phyloP scores from a whole-genome alignment of 306 rosid genomes.

The Vigna mungo region DNA sequence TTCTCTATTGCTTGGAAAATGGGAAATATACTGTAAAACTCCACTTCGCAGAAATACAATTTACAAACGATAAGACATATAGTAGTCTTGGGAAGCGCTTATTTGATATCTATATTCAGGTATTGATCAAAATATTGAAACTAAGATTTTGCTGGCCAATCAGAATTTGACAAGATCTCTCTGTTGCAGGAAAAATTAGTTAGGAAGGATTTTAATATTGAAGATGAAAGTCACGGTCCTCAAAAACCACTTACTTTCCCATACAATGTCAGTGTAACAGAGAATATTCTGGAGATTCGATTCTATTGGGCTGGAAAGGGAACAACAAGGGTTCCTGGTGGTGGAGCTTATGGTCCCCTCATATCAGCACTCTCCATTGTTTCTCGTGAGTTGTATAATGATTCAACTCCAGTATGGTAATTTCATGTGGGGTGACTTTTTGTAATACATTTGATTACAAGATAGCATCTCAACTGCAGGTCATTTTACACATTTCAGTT shows the following conservation, averaged over 20 bases:
- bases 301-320: constrained; percentile 81
- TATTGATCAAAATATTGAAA: constrained; percentile 42
- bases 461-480: constrained; percentile 9
- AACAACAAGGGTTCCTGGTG: constrained; percentile 54
- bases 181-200: constrained; percentile 52
- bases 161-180: constrained; percentile 29
- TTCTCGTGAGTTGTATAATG: constrained; percentile 61
- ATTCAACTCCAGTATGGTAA: not conserved
- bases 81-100: constrained; percentile 62
- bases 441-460: not conserved
- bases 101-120: constrained; percentile 74
- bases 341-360: constrained; percentile 72
- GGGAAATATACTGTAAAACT: constrained; percentile 66
- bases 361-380: constrained; percentile 67
- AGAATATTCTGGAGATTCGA: constrained; percentile 53
- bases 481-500: not conserved
- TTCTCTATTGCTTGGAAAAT: constrained; percentile 69
- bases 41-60: constrained; percentile 64
- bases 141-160: constrained; percentile 12
- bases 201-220: constrained; percentile 61
- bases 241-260: constrained; percentile 40
- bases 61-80: constrained; percentile 59
- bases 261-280: constrained; percentile 49
- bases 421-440: not conserved
- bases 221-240: constrained; percentile 52